Conservation (phyloP, 2,329 filamentous ascomycete species). For the Fusarium nematophilum region DNA sequence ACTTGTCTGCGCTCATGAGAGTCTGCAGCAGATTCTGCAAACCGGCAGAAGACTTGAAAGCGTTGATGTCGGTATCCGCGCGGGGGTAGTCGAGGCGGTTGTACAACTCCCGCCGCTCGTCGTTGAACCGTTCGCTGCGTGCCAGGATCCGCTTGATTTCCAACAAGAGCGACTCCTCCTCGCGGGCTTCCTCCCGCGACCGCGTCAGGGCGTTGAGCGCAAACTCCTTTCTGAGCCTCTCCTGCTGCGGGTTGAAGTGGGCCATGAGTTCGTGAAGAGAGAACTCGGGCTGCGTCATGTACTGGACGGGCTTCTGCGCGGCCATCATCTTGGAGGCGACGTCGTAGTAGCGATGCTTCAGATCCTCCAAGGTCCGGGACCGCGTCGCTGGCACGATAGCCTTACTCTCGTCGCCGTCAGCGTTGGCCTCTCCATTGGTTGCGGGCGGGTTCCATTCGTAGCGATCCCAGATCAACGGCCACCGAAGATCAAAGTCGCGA, state of each 20-base stretch:
- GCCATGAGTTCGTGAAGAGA: conserved; percentile 84
- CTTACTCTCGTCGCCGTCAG: conserved; percentile 60
- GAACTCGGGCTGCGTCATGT: conserved; percentile 90
- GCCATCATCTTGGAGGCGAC: conserved; percentile 87
- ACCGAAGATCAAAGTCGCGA: conserved; percentile 85
- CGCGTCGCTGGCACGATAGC: conserved; percentile 66
- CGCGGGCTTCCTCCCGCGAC: conserved; percentile 86
- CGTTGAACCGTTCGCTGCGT: conserved; percentile 85
- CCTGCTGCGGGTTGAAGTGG: conserved; percentile 85
- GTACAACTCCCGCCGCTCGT: conserved; percentile 89
- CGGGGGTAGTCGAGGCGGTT: conserved; percentile 85
- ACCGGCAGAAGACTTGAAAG: conserved; percentile 84
- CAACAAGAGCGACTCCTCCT: conserved; percentile 88
- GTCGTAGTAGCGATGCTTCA: conserved; percentile 92
- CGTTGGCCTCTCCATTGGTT: conserved; percentile 58
- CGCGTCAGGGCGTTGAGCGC: conserved; percentile 83
- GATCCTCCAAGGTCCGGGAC: conserved; percentile 82
- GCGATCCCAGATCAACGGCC: conserved; percentile 91
- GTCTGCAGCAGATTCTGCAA: conserved; percentile 84
- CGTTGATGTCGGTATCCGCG: conserved; percentile 74
- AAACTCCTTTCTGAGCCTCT: conserved; percentile 84
- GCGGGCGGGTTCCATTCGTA: conserved; percentile 77
- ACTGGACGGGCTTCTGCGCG: conserved; percentile 80
- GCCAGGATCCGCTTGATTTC: conserved; percentile 93
- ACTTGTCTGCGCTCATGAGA: conserved; percentile 84